Evolutionary conservation across 257 asterid genomes (phyloP).

Genomic region (Solanum clarkiae): DNA sequence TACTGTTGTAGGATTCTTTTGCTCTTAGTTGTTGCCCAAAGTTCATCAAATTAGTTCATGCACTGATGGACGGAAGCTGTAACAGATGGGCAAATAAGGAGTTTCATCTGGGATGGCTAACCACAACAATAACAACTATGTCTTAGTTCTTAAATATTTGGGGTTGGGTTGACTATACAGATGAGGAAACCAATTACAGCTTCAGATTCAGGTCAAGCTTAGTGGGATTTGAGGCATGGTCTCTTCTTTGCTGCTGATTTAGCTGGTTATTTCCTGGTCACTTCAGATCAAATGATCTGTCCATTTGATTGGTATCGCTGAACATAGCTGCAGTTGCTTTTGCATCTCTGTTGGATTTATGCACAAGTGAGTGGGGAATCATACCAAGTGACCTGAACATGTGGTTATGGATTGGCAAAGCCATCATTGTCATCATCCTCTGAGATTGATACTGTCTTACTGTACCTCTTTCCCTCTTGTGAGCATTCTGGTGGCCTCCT

Average conservation of each 20-base stretch:
- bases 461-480: constrained; percentile 86
- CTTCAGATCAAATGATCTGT: constrained; percentile 26
- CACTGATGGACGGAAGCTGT: neutral
- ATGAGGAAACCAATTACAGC: constrained; percentile 23
- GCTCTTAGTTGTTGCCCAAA: neutral
- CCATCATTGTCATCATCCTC: constrained; percentile 34
- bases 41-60: neutral
- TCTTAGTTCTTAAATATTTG: neutral
- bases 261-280: constrained; percentile 83
- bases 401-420: constrained; percentile 32
- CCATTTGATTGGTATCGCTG: constrained; percentile 15
- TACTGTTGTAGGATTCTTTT: neutral
- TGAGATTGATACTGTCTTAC: constrained; percentile 50
- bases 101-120: neutral
- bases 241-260: constrained; percentile 31
- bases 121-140: neutral
- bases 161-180: neutral
- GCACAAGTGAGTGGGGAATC: constrained; percentile 52
- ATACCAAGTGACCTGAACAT: constrained; percentile 72
- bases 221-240: constrained; percentile 26
- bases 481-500: constrained; percentile 98
- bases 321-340: constrained; percentile 18
- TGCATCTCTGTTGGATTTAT: constrained; percentile 48
- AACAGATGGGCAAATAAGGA: neutral
- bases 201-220: constrained; percentile 73